Evolutionary conservation across 352 stramenopile species (phyloP).

Genomic region (Globisporangium radiosum): DNA sequence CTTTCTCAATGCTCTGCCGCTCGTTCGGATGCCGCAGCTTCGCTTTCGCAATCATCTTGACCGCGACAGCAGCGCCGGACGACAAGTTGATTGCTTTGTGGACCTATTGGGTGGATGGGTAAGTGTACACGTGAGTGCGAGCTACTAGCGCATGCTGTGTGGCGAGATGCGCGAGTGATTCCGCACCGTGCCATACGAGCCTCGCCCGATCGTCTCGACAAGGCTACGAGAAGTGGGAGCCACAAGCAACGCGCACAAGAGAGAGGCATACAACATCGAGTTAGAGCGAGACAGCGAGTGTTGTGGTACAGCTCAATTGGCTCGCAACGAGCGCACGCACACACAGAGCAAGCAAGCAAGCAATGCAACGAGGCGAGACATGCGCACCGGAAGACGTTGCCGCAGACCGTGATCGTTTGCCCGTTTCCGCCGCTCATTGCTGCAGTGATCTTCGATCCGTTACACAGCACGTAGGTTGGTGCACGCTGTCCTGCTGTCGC

Average conservation of each 20-base stretch:
- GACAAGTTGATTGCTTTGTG: constrained; percentile 82
- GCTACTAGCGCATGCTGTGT: neutral
- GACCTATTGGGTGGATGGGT: constrained; percentile 27
- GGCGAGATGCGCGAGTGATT: neutral
- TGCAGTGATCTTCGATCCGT: constrained; percentile 9
- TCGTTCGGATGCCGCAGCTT: constrained; percentile 66
- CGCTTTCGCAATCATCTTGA: constrained; percentile 80
- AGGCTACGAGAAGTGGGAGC: constrained; percentile 26
- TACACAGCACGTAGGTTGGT: neutral
- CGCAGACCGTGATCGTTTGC: constrained; percentile 73
- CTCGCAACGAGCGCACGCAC: neutral
- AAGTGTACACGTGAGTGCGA: neutral
- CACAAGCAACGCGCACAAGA: neutral
- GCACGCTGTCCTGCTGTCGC: neutral
- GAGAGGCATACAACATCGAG: neutral
- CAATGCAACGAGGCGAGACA: neutral
- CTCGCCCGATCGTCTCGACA: constrained; percentile 70
- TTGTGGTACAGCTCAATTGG: neutral
- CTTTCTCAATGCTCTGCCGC: constrained; percentile 76
- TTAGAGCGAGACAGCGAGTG: neutral
- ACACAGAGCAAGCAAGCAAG: too few relatives aligned
- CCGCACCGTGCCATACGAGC: constrained; percentile 76
- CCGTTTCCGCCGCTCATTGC: constrained; percentile 54
- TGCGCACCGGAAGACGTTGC: constrained; percentile 72
- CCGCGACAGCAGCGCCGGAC: constrained; percentile 63